Conservation (phyloP, 495 filamentous ascomycete genomes). For the Acidomyces sp. region DNA sequence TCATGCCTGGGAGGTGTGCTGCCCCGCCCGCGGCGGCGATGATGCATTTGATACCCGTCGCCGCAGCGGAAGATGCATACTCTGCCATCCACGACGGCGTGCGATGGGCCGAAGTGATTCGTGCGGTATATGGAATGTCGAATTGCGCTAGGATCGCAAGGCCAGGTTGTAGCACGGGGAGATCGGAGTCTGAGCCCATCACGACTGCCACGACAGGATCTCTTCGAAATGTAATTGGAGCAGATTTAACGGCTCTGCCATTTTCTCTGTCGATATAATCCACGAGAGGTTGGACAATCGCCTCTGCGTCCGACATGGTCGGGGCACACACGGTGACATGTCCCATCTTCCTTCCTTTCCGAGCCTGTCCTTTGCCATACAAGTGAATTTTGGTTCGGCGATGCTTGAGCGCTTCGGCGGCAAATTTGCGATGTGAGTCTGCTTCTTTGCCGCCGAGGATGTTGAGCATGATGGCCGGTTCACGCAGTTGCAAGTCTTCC, state of each 20-base stretch:
- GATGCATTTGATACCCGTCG: conserved; percentile 68
- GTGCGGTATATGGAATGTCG: conserved; percentile 57
- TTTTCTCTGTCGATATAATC: conserved; percentile 22
- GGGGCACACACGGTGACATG: conserved; percentile 68
- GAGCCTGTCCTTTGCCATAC: conserved; percentile 78
- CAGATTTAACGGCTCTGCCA: not conserved
- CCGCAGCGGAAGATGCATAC: conserved; percentile 56
- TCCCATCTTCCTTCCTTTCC: conserved; percentile 85
- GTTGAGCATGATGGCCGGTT: conserved; percentile 84
- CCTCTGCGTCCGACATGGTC: conserved; percentile 59
- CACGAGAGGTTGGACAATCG: conserved; percentile 39
- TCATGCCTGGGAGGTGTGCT: conserved; percentile 87
- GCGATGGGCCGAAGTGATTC: conserved; percentile 89
- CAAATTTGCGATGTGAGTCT: conserved; percentile 56
- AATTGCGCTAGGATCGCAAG: conserved; percentile 65
- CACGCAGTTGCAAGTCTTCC: conserved; percentile 42
- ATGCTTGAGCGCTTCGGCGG: conserved; percentile 47
- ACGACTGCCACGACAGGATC: conserved; percentile 65
- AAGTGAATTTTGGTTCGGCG: conserved; percentile 61
- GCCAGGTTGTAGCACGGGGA: conserved; percentile 62
- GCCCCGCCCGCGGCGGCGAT: conserved; percentile 92
- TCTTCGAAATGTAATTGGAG: not conserved
- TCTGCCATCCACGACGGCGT: conserved; percentile 72
- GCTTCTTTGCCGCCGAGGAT: conserved; percentile 67
- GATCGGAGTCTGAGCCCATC: conserved; percentile 93